A percentile compares a stretch with the other conserved stretches of the same genome.
phyloP scores from a whole-genome alignment of 2,329 filamentous ascomycete genomes.

The Curvularia spicifera region DNA sequence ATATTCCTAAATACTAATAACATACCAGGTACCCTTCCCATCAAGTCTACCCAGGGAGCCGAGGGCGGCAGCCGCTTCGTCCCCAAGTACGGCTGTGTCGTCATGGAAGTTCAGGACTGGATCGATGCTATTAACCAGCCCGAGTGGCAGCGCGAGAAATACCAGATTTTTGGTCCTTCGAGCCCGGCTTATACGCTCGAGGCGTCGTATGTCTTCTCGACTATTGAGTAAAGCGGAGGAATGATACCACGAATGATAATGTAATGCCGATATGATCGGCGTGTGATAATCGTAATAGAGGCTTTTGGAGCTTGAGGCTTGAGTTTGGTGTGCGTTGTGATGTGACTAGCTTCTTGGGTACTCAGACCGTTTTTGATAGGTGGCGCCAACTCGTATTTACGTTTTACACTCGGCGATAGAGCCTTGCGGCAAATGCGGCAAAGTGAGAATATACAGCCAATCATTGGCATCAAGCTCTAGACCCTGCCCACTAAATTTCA shows the following conservation, averaged over 20 bases:
- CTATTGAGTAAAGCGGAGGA: conserved; percentile 9
- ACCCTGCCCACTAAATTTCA: no score
- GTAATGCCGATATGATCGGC: conserved; percentile 7
- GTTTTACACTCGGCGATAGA: no score
- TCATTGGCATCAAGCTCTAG: no score
- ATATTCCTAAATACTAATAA: conserved; percentile 13
- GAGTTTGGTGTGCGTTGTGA: background rate
- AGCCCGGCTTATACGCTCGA: conserved; percentile 54
- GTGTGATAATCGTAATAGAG: conserved; percentile 19
- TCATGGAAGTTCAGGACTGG: conserved; percentile 91
- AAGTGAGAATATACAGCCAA: no score
- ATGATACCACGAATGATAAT: conserved; percentile 17
- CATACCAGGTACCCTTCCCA: conserved; percentile 57
- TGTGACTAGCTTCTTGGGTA: background rate
- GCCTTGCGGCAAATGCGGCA: no score
- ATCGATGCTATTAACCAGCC: conserved; percentile 94
- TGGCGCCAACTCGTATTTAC: no score
- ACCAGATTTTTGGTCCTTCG: conserved; percentile 57
- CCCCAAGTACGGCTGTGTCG: conserved; percentile 80
- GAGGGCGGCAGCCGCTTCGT: conserved; percentile 67
- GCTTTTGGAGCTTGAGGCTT: background rate
- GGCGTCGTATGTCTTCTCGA: conserved; percentile 55
- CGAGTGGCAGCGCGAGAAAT: conserved; percentile 74
- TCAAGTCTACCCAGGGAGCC: conserved; percentile 75
- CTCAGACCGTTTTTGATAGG: no score